Percentiles rank a stretch among this genome's conserved stretches.
These are phyloP conservation scores for Glaciozyma antarctica DNA, from an alignment of 768 basidiomycete genomes.

Conservation along the genomic window DNA sequence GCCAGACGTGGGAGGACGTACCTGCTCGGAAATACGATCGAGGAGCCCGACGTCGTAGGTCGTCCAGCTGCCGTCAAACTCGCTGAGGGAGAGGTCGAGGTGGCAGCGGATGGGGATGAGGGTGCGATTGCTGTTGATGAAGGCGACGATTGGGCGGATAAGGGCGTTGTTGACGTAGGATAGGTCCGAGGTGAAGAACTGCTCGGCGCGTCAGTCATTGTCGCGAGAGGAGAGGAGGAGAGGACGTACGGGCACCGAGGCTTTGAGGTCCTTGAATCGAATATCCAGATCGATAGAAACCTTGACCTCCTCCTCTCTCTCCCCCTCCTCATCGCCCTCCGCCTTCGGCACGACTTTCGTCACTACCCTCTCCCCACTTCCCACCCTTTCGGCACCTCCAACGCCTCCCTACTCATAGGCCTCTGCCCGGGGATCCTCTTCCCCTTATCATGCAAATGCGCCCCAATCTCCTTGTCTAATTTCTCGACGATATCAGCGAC, in stretches of 20 bases:
- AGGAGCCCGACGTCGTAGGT: conserved; percentile 73
- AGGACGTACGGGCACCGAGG: conserved; percentile 60
- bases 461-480: conserved; percentile 46
- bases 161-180: conserved; percentile 88
- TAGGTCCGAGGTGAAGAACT: conserved; percentile 70
- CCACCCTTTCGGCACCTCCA: conserved; percentile 30
- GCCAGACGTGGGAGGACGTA: conserved; percentile 36
- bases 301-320: conserved; percentile 13
- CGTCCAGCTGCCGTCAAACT: conserved; percentile 96
- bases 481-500: conserved; percentile 85
- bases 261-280: conserved; percentile 88
- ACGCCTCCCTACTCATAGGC: conserved; percentile 21
- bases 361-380: conserved; percentile 15
- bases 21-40: conserved; percentile 80
- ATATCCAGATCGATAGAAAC: conserved; percentile 72
- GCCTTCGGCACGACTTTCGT: neutral
- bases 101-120: conserved; percentile 87
- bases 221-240: neutral
- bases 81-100: conserved; percentile 67
- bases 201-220: neutral
- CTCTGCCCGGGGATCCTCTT: conserved; percentile 28
- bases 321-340: conserved; percentile 13
- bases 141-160: conserved; percentile 90
- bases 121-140: conserved; percentile 80
- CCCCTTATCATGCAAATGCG: neutral